These are phyloP conservation scores for Agaricales sp. DNA, from an alignment of 1,284 basidiomycete genomes.

Conservation along the genomic window DNA sequence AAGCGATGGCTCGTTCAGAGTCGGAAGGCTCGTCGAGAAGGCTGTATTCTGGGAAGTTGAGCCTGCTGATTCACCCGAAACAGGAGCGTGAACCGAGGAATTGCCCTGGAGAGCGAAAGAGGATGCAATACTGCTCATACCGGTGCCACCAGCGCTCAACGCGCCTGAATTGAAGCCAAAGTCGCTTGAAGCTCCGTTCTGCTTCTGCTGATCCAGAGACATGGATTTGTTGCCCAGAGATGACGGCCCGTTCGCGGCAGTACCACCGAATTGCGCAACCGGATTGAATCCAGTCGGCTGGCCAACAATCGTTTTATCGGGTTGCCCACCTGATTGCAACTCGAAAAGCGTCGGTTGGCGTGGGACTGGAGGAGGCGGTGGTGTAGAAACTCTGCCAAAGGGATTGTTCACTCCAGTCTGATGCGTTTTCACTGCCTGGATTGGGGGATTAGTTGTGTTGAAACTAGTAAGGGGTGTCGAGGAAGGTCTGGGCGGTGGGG, in stretches of 20 bases:
- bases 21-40: neutral
- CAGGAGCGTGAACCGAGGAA: conserved; percentile 19
- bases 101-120: conserved; percentile 60
- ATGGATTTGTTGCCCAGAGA: conserved; percentile 6
- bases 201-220: neutral
- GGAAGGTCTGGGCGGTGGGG: conserved; percentile 44
- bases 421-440: conserved; percentile 70
- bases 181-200: conserved; percentile 15
- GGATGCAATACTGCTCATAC: conserved; percentile 60
- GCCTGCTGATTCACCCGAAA: neutral
- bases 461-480: conserved; percentile 52
- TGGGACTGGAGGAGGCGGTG: conserved; percentile 48
- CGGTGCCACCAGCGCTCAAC: conserved; percentile 31
- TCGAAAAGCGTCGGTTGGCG: conserved; percentile 78
- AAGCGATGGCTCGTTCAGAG: neutral
- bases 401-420: conserved; percentile 94
- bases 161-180: conserved; percentile 30
- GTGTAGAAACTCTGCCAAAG: conserved; percentile 69
- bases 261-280: conserved; percentile 6
- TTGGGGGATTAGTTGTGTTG: conserved; percentile 16
- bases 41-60: neutral
- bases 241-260: conserved; percentile 15
- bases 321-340: conserved; percentile 23
- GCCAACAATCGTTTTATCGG: neutral
- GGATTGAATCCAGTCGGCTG: neutral